Base-by-base conservation (phyloP, 768 basidiomycete species). In the Lenzites betulinus region DNA sequence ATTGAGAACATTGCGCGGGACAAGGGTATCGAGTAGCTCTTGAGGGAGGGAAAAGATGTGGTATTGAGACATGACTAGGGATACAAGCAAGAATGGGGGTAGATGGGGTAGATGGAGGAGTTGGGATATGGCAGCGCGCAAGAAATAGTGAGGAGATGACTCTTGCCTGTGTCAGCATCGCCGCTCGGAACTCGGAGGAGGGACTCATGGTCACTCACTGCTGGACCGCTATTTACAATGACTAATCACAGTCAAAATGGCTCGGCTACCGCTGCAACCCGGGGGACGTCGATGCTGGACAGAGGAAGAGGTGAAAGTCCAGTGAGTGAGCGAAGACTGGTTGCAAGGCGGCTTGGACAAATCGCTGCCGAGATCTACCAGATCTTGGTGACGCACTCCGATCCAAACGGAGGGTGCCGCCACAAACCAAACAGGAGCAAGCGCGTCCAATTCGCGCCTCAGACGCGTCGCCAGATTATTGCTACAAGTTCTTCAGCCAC, bases 21-120 rank as follows among this genome's bases (percentile, higher is more conserved):
- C 83, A 51, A 95, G 80, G 13, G 82, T 84, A 54, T 88, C 82
- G 50, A 95, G 71, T 46, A 95, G 78, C 58, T 86, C 83, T 13
- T 71, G 63, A 8, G 94, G 90, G 6, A 96, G 78, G 42, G 87
- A 83, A 74, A 87, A 94, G 62, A 90, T 78, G 73, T 87, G 83
- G 69, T 84, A 85, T 66, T 80, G 76, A 63, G 65, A 61, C 50
- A 64, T 56, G 26, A 20, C 22, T 52, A 61, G 13, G n/a, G 48
- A 51, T 59, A 62, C 60, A 65, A 9, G 30, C 22, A 30, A 3
- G 44, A n/a, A 23, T 51, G 11, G 26, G 13, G 35, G 51, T 41
- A 28, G 33, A 22, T 6, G n/a, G 33, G 23, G 49, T 22, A 22
- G n/a, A 15, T 11, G 51, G n/a, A 22, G 18, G 35, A 7, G 12